These are phyloP conservation scores for Nicotiana attenuata DNA, from an alignment of 257 asterid species.

Conservation along the genomic window DNA sequence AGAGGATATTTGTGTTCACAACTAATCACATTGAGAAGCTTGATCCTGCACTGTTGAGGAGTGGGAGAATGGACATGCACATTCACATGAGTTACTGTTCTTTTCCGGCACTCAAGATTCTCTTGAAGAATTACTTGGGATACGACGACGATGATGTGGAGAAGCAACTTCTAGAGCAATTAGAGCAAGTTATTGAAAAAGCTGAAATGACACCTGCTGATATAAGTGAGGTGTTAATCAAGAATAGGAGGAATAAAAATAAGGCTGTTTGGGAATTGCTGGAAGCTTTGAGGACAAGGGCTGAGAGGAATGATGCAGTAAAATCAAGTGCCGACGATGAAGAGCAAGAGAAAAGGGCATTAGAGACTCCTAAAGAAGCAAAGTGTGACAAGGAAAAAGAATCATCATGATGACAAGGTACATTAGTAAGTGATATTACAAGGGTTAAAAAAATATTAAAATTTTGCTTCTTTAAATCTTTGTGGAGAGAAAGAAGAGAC, in stretches of 20 bases:
- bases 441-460: not conserved
- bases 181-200: constrained; percentile 37
- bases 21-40: constrained; percentile 91
- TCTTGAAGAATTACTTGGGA: constrained; percentile 68
- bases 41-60: constrained; percentile 85
- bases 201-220: constrained; percentile 97
- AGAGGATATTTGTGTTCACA: constrained; percentile 86
- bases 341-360: constrained; percentile 59
- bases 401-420: not conserved
- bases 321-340: constrained; percentile 16
- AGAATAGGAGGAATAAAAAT: constrained; percentile 53
- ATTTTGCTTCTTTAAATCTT: constrained; percentile 1
- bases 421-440: not conserved
- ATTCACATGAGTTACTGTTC: constrained; percentile 78
- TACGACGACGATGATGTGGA: constrained; percentile 40
- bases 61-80: constrained; percentile 98
- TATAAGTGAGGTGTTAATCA: constrained; percentile 75
- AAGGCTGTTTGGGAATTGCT: constrained; percentile 56
- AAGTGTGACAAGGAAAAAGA: not conserved
- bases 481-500: not conserved
- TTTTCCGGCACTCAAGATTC: constrained; percentile 53
- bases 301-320: constrained; percentile 29
- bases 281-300: constrained; percentile 41
- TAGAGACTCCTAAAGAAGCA: constrained; percentile 42
- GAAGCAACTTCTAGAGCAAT: constrained; percentile 26